These are phyloP conservation scores for Calamus simplicifolius DNA, from an alignment of 176 grass and related monocot species.

Conservation along the genomic window DNA sequence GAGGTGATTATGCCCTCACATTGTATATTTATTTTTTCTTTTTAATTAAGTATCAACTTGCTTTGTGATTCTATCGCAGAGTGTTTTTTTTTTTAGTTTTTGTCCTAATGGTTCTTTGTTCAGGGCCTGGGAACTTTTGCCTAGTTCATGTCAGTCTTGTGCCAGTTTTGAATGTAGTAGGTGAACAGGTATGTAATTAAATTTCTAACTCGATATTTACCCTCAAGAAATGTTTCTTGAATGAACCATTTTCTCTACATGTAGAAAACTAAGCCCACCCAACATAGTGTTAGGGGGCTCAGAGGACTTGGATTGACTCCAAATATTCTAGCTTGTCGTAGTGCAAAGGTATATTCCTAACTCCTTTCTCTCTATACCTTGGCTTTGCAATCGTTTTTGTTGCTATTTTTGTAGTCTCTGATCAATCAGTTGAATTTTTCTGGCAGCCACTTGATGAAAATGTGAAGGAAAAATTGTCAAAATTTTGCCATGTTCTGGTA, in stretches of 20 bases:
- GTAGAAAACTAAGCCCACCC: constrained; percentile 52
- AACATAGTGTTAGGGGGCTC: constrained; percentile 43
- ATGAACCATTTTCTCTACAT: not conserved
- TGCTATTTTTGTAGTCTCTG: not conserved
- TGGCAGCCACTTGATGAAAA: constrained; percentile 31
- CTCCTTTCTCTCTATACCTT: not conserved
- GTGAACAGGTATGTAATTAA: constrained; percentile 31
- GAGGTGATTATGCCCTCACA: constrained; percentile 1
- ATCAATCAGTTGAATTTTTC: constrained; percentile 11
- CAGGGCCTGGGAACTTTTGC: constrained; percentile 36
- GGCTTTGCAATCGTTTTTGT: not conserved
- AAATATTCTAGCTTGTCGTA: constrained; percentile 41
- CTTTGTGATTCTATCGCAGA: not conserved
- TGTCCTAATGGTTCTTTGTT: constrained; percentile 10
- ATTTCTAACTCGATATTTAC: not conserved
- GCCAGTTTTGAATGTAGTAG: constrained; percentile 36
- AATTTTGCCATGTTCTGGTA: constrained; percentile 46
- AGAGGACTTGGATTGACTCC: constrained; percentile 38
- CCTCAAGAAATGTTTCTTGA: too few relatives aligned
- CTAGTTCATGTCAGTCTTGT: constrained; percentile 40
- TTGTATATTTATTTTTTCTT: not conserved
- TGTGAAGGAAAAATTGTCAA: constrained; percentile 36
- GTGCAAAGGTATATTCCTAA: constrained; percentile 23
- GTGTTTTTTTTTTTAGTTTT: not conserved
- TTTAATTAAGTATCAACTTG: constrained; percentile 3